A percentile compares a stretch with the other conserved stretches of the same genome.
These are phyloP conservation scores for Penicillium fimorum DNA, from an alignment of 495 filamentous ascomycete genomes.

Conservation along the genomic window DNA sequence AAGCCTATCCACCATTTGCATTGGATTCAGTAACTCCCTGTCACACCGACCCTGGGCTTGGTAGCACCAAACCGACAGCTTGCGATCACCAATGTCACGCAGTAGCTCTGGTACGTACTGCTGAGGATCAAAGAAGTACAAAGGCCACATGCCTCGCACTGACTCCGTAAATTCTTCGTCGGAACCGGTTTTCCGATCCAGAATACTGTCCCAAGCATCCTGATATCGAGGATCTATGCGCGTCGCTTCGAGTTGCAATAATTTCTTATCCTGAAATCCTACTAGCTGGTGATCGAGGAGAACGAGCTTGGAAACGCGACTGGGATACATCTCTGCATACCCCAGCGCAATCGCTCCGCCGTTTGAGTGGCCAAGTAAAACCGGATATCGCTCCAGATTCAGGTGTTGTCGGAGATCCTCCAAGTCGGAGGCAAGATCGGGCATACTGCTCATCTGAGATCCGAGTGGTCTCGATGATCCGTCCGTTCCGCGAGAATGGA, in stretches of 20 bases:
- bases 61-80: conserved; percentile 16
- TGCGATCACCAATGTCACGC: conserved; percentile 9
- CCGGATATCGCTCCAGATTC: conserved; percentile 5
- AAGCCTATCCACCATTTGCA: conserved; percentile 17
- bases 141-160: conserved; percentile 16
- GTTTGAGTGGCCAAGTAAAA: conserved; percentile 24
- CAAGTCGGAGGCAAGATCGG: conserved; percentile 17
- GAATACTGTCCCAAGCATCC: conserved; percentile 8
- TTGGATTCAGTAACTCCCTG: not conserved
- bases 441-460: conserved; percentile 18
- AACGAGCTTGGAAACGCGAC: conserved; percentile 18
- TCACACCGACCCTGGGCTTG: conserved; percentile 16
- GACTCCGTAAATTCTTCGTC: conserved; percentile 14
- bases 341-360: conserved; percentile 24
- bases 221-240: conserved; percentile 13
- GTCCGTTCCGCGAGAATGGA: conserved; percentile 17
- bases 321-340: conserved; percentile 23
- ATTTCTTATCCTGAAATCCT: conserved; percentile 9
- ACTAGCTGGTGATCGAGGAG: conserved; percentile 20
- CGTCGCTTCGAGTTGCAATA: not conserved
- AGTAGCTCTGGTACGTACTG: conserved; percentile 10
- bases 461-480: conserved; percentile 3
- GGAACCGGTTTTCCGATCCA: not conserved
- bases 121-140: conserved; percentile 20
- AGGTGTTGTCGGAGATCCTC: conserved; percentile 22